A percentile compares a stretch with the other conserved stretches of the same genome.
Conservation (phyloP, 169 alveolate genomes). For the Eimeria tenella region DNA sequence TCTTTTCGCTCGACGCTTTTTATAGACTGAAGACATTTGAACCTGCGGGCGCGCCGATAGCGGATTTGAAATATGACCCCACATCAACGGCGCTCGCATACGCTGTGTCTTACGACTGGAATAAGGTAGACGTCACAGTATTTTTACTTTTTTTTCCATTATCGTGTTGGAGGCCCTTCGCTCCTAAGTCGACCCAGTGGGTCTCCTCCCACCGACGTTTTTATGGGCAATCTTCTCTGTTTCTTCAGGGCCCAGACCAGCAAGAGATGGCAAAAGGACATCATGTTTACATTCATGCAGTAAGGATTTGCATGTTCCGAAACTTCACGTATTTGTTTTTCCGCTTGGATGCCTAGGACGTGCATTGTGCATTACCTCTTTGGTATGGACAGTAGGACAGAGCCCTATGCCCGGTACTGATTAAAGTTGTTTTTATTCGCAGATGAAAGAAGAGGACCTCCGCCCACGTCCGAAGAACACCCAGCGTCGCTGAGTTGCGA, state of each 20-base stretch:
- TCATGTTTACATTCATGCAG: slow-evolving; percentile 73
- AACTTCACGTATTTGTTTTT: background rate
- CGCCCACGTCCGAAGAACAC: slow-evolving; percentile 77
- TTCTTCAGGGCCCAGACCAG: slow-evolving; percentile 76
- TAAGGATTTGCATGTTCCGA: slow-evolving; percentile 19
- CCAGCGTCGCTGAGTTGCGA: slow-evolving; percentile 66
- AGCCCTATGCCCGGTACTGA: background rate
- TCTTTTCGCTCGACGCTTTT: background rate
- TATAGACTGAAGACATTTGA: slow-evolving; percentile 76
- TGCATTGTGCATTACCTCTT: background rate
- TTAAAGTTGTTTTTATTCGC: background rate
- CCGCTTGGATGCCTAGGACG: background rate
- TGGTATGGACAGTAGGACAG: background rate
- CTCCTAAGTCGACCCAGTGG: background rate
- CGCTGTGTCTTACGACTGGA: slow-evolving; percentile 80
- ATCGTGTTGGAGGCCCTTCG: background rate
- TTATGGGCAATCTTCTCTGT: background rate
- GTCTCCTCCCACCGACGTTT: background rate
- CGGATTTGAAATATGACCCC: slow-evolving; percentile 77
- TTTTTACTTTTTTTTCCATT: background rate
- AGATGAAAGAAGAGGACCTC: slow-evolving; percentile 76
- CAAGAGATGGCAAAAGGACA: slow-evolving; percentile 78
- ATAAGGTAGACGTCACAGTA: slow-evolving; percentile 53
- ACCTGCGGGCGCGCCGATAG: slow-evolving; percentile 68
- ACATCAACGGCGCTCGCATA: slow-evolving; percentile 74